phyloP scores from a whole-genome alignment of 305 asterid species.

The Lippia alba region DNA sequence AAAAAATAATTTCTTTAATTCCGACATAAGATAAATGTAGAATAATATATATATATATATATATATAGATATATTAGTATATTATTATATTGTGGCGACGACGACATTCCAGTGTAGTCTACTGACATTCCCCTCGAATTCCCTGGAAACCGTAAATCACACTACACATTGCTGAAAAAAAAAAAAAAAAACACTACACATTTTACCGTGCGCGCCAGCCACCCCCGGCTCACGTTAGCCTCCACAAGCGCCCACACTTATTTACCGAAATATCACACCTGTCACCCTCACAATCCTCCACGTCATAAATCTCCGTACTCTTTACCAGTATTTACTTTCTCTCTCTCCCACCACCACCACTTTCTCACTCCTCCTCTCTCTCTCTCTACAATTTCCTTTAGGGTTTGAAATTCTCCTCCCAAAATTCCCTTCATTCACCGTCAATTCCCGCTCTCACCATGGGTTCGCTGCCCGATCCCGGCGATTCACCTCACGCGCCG shows the following conservation, averaged over 20 bases:
- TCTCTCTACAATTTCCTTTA: slow-evolving; percentile 44
- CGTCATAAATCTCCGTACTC: slow-evolving; percentile 49
- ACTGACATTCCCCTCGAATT: too few species aligned
- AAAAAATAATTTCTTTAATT: too few species aligned
- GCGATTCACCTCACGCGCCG: slow-evolving; percentile 62
- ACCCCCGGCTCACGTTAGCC: slow-evolving; percentile 61
- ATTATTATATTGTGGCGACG: too few species aligned
- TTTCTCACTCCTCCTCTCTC: slow-evolving; percentile 37
- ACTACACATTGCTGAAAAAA: too few species aligned
- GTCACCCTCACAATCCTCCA: slow-evolving; percentile 44
- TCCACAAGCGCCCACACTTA: slow-evolving; percentile 29
- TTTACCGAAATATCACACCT: slow-evolving; percentile 52
- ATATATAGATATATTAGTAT: too few species aligned
- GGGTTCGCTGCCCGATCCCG: slow-evolving; percentile 95
- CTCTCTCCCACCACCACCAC: slow-evolving; percentile 44
- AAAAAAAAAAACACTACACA: too few species aligned
- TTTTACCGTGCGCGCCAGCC: too few species aligned
- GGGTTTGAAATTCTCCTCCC: slow-evolving; percentile 40
- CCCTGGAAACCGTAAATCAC: too few species aligned
- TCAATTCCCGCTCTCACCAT: slow-evolving; percentile 35
- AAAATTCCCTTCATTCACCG: slow-evolving; percentile 30
- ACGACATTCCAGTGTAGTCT: too few species aligned
- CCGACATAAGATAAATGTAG: too few species aligned
- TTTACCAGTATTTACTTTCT: slow-evolving; percentile 42
- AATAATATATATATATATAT: too few species aligned